Base-by-base conservation (phyloP, 495 filamentous ascomycete genomes). In the Talaromyces borbonicus region DNA sequence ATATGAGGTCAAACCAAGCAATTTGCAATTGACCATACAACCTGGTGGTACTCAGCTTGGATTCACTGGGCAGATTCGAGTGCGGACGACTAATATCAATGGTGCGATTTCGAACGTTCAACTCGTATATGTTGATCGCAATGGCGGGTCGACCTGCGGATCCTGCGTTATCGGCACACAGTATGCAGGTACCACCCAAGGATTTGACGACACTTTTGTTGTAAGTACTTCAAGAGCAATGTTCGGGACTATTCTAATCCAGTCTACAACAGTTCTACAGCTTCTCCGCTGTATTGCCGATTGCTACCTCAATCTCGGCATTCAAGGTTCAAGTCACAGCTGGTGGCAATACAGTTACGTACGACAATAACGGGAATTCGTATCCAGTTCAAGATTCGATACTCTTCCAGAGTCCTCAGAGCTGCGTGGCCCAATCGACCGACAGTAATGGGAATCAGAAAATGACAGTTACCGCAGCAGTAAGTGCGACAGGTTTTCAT, bases 161-260 rank as follows among this genome's bases (percentile, higher is more conserved):
- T 56, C 53, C 12, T 72, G 72, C 44, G 60, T 63, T n/a, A 68
- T 72, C 25, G 62, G 58, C 4, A 61, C 69, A 4, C 63, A 57
- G 14, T 45, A 67, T 24, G 59, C 65, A 22, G 78, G 78, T 11
- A 67, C 66, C 8, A 62, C 66, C 8, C 59, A 56, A 27, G 78
- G 78, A 6, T 78, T 80, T 40, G 78, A 81, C 51, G 76, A 80
- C 40, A 74, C 60, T 29, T 81, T 80, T 55, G 56, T 63, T 31
- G 72, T 75, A 63, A 49, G 71, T 30, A n/a, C 26, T 12, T 22
- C 25, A 5, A 20, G 3, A 29, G 24, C 41, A n/a, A 3, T 23
- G 2, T 20, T 5, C 9, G 0, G 27, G 26, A 5, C 14, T 20
- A 16, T 29, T 4, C 23, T 31, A n/a, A 19, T 36, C 16, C 29